Evolutionary conservation across 306 rosid genomes (phyloP), one percentile per base, ranked within the genome.

Genomic region (Lotus japonicus): DNA sequence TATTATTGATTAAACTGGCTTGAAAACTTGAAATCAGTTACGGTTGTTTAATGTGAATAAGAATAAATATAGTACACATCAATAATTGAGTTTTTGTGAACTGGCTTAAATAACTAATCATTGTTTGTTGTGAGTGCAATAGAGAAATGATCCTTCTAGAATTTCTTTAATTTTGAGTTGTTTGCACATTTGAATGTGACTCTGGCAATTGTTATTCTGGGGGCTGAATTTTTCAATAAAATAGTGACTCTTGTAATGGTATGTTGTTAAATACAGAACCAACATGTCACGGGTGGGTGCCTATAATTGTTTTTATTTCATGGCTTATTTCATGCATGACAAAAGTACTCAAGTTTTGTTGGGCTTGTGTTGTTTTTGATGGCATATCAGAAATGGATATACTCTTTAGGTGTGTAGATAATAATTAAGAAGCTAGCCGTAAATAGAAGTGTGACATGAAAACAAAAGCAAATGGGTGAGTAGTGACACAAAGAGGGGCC

Each of bases 1-100:
- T 55, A 33, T 69, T 16, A 56, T 28, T 83, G 45, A 67, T 66
- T 42, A 58, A 71, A 35, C 51, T 60, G 10, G 52, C 58, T 38
- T 33, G 54, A 26, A 21, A 26, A 26, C 31, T 26, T 26, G 31
- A 68, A 58, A 68, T 44, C 16, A 21, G 44, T 52, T 61, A 33
- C 28, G 33, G 17, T 64, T 68, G 19, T 69, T 31, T 53, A 33
- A 73, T 54, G 36, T 58, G 28, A 26, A 18, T 9, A 26, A 56
- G 49, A 42, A 19, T 16, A 21, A 56, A 76, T 19, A 54, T 48
- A 49, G 31, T n/a, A 53, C 4, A 31, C 12, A 66, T 54, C 82
- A 63, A 77, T 67, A 80, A 71, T 80, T 81, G 70, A 79, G 71
- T 21, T 60, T 71, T 71, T 59, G 35, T 48, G 17, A 71, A 74